These are phyloP conservation scores for Thermothelomyces thermophilus DNA, from an alignment of 2,329 filamentous ascomycete genomes.

Conservation along the genomic window DNA sequence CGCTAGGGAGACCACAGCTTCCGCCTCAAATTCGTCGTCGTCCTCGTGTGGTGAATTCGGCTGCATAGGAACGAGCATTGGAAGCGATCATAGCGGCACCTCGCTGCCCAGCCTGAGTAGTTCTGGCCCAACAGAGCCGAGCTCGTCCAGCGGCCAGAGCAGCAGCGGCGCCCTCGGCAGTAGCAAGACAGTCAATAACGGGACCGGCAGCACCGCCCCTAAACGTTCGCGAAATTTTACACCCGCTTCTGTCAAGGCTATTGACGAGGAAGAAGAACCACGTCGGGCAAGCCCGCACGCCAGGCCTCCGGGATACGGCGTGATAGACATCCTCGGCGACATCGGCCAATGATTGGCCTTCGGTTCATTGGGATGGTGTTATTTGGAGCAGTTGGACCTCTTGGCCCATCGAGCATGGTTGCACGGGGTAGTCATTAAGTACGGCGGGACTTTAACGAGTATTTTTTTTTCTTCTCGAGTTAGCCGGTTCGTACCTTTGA, in stretches of 20 bases:
- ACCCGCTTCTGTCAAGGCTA: constrained; percentile 38
- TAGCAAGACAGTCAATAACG: background rate
- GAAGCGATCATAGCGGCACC: constrained; percentile 16
- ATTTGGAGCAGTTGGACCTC: background rate
- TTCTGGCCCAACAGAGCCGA: background rate
- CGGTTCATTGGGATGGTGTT: background rate
- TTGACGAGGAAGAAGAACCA: constrained; percentile 44
- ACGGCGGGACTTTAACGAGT: background rate
- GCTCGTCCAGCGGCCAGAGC: constrained; percentile 9
- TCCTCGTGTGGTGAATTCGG: constrained; percentile 29
- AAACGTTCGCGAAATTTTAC: constrained; percentile 45
- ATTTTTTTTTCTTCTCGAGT: background rate
- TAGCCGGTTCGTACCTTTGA: background rate
- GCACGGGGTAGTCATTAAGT: background rate
- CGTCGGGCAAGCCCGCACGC: constrained; percentile 32
- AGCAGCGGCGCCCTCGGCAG: constrained; percentile 10
- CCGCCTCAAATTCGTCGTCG: background rate
- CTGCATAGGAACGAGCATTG: constrained; percentile 27
- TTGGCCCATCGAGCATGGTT: background rate
- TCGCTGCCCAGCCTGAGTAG: constrained; percentile 13
- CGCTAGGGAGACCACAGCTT: constrained; percentile 11
- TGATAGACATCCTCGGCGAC: constrained; percentile 1
- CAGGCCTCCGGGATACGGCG: constrained; percentile 8
- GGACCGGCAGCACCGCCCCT: constrained; percentile 27
- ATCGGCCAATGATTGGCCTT: background rate